Evolutionary conservation across 768 basidiomycete species (phyloP).

Genomic region (Lentinula edodes): DNA sequence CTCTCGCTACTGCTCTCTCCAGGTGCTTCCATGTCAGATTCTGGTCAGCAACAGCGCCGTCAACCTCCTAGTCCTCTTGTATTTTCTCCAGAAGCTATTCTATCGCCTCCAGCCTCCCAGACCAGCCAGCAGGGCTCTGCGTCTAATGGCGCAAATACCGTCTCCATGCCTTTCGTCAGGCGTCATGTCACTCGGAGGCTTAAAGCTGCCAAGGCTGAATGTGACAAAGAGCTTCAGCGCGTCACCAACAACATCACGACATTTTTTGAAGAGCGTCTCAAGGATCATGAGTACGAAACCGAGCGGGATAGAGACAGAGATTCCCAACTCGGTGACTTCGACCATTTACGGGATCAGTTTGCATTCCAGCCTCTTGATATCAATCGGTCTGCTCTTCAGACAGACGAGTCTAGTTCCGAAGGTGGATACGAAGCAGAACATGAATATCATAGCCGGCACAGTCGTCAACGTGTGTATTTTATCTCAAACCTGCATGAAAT

Average conservation of each 20-base stretch:
- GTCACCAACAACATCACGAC: conserved; percentile 91
- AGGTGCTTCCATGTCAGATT: conserved; percentile 40
- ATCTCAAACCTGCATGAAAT: conserved; percentile 34
- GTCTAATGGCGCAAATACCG: conserved; percentile 63
- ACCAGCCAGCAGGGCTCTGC: conserved; percentile 31
- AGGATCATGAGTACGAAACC: conserved; percentile 67
- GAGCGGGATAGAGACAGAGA: conserved; percentile 62
- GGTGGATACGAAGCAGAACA: conserved; percentile 79
- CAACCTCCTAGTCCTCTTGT: conserved; percentile 78
- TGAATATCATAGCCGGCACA: conserved; percentile 54
- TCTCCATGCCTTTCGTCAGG: conserved; percentile 89
- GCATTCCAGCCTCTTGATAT: conserved; percentile 53
- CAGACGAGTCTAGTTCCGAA: conserved; percentile 74
- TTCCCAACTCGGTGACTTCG: conserved; percentile 49
- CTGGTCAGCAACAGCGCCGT: conserved; percentile 39
- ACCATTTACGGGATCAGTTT: conserved; percentile 57
- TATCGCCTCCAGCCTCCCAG: conserved; percentile 46
- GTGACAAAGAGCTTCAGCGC: conserved; percentile 93
- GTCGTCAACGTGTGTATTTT: conserved; percentile 67
- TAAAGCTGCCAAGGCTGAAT: conserved; percentile 90
- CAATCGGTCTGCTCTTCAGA: conserved; percentile 43
- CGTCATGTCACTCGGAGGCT: conserved; percentile 91
- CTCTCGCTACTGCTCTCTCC: conserved; percentile 1
- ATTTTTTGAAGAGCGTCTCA: conserved; percentile 89
- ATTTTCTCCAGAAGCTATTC: conserved; percentile 62